A percentile compares a stretch with the other conserved stretches of the same genome.
phyloP scores from a whole-genome alignment of 441 rosid species.

The Mallotus japonicus region DNA sequence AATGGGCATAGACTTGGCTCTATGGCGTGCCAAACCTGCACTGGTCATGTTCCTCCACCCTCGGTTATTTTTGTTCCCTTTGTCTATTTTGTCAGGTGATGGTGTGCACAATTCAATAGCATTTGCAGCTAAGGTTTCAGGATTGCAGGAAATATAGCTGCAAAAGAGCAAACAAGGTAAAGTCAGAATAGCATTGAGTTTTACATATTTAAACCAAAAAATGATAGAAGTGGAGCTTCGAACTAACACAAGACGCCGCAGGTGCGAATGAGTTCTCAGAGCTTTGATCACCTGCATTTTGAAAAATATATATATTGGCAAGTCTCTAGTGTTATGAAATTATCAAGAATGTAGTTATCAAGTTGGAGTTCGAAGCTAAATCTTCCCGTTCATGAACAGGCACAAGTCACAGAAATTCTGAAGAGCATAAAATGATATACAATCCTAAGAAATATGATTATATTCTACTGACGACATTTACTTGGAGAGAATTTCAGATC shows the following conservation, averaged over 20 bases:
- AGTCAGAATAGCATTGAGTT: conserved; percentile 1
- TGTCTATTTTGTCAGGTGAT: conserved; percentile 57
- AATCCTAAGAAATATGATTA: too few species aligned
- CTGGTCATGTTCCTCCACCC: conserved; percentile 70
- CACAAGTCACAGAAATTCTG: background rate
- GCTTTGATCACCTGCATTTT: conserved; percentile 68
- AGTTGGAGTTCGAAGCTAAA: background rate
- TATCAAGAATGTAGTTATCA: background rate
- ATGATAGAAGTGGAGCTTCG: conserved; percentile 11
- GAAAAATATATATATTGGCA: background rate
- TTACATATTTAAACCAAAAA: background rate
- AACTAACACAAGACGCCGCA: conserved; percentile 82
- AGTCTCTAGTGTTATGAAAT: background rate
- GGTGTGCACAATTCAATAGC: conserved; percentile 94
- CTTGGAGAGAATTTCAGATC: background rate
- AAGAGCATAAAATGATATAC: background rate
- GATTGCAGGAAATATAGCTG: conserved; percentile 96
- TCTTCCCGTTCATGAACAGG: background rate
- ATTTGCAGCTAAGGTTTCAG: conserved; percentile 84
- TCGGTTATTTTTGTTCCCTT: conserved; percentile 61
- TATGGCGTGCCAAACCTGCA: conserved; percentile 79
- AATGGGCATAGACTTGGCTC: conserved; percentile 83
- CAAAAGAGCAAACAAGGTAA: conserved; percentile 14
- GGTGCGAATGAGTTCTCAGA: conserved; percentile 64
- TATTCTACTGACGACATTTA: background rate